Base-by-base conservation (phyloP, 164 flowering plant species). In the Vitis labrusca region DNA sequence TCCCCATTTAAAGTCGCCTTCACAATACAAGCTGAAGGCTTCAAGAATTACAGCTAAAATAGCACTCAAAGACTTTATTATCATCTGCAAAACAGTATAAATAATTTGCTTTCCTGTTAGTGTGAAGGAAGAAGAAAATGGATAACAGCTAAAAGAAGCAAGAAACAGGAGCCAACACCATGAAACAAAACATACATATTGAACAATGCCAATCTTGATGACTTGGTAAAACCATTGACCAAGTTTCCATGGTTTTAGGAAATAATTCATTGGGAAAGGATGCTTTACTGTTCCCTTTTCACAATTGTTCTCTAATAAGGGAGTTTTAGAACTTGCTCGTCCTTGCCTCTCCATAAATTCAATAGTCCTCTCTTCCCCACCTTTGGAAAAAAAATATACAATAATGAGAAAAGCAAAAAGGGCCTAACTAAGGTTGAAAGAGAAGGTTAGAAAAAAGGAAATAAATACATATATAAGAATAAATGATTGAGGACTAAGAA, bases 171-270 rank as follows among this genome's bases (percentile, higher is more conserved):
- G 14, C 10, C 0, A 17, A 13, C 15, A 4, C 12, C 48, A 53
- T 23, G 70, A 51, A 17, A 64, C 67, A 9, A 64, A 56, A 80
- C 99, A 78, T 93, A 96, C 99, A 86, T 96, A 96, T 82, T 96
- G 99, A 70, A 96, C 93, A 71, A 93, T 91, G 47, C 99, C 98
- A 72, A 93, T 67, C 82, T 96, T 96, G 72, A 93, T 81, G 57
- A 91, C 84, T 85, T 87, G 97, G 82, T 91, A 96, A 78, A 93
- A 87, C 97, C 97, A 84, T 67, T 75, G 82, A 77, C 95, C 91
- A 71, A 93, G 91, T 76, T 79, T 86, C 99, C 98, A 93, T 27
- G 98, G 97, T 77, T 86, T 90, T 50, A 96, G 64, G 63, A 96
- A 10, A 44, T 72, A 87, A 15, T 90, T 96, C 90, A 96, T 79